Conservation (phyloP, 2,329 filamentous ascomycete genomes). For the Xylariomycetidae sp. region DNA sequence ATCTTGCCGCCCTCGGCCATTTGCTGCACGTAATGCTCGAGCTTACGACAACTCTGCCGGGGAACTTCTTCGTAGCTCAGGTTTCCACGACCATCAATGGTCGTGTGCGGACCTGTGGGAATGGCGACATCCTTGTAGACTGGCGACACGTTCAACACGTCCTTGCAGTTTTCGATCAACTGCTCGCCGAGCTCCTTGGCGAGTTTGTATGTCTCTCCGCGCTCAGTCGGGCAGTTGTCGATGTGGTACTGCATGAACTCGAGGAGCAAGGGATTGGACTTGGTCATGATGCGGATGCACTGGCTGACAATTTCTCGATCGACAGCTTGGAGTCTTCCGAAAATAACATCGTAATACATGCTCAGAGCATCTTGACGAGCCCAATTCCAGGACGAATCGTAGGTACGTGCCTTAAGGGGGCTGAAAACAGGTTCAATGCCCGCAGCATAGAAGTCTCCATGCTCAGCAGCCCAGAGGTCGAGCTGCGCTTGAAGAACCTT, state of each 20-base stretch:
- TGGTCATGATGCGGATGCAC: slow-evolving; percentile 99
- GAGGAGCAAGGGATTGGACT: slow-evolving; percentile 88
- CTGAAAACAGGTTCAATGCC: slow-evolving; percentile 95
- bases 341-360: slow-evolving; percentile 99
- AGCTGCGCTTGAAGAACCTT: slow-evolving; percentile 87
- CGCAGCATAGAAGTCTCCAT: slow-evolving; percentile 91
- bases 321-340: slow-evolving; percentile 85
- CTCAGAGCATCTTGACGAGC: slow-evolving; percentile 92
- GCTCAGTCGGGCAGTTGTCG: slow-evolving; percentile 94
- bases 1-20: slow-evolving; percentile 99
- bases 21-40: slow-evolving; percentile 96
- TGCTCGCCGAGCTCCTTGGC: slow-evolving; percentile 90
- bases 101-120: slow-evolving; percentile 87
- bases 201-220: slow-evolving; percentile 96
- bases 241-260: slow-evolving; percentile 99
- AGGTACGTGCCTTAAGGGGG: slow-evolving; percentile 87
- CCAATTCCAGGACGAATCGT: slow-evolving; percentile 99
- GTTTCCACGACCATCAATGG: slow-evolving; percentile 87
- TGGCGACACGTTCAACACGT: slow-evolving; percentile 76
- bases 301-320: slow-evolving; percentile 98
- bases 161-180: slow-evolving; percentile 96
- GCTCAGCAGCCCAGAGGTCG: slow-evolving; percentile 91
- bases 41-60: slow-evolving; percentile 84
- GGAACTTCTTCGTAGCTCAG: slow-evolving; percentile 87
- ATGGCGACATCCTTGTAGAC: slow-evolving; percentile 95